Percentiles rank a stretch among this genome's conserved stretches.
Evolutionary conservation across 2,329 filamentous ascomycete genomes (phyloP).

Genomic region (Gremmenia infestans): DNA sequence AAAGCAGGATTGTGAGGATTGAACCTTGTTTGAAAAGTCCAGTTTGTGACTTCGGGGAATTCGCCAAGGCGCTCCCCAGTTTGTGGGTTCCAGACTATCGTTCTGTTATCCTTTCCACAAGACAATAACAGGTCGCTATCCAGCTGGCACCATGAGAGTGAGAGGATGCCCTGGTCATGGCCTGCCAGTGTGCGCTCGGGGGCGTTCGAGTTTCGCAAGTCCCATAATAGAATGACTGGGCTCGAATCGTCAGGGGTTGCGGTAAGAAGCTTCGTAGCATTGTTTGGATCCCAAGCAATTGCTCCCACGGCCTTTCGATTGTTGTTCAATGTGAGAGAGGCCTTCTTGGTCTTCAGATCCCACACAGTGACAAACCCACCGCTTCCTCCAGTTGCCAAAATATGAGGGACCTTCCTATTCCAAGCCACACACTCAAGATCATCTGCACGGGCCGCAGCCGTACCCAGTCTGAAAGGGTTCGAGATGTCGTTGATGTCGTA

Average conservation of each 20-base stretch:
- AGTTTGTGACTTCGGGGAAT: slow-evolving; percentile 97
- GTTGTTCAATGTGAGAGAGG: slow-evolving; percentile 90
- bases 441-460: slow-evolving; percentile 80
- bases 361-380: slow-evolving; percentile 96
- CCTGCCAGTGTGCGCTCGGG: slow-evolving; percentile 83
- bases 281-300: slow-evolving; percentile 95
- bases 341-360: slow-evolving; percentile 98
- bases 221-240: slow-evolving; percentile 88
- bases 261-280: slow-evolving; percentile 89
- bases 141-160: slow-evolving; percentile 90
- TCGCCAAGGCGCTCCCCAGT: slow-evolving; percentile 85
- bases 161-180: slow-evolving; percentile 92
- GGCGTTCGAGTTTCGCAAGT: slow-evolving; percentile 91
- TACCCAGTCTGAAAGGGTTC: slow-evolving; percentile 85
- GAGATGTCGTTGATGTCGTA: slow-evolving; percentile 89
- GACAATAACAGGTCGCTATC: slow-evolving; percentile 86
- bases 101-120: slow-evolving; percentile 94
- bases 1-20: slow-evolving; percentile 89
- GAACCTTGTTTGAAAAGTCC: slow-evolving; percentile 95
- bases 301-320: slow-evolving; percentile 92
- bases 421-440: slow-evolving; percentile 96
- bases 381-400: slow-evolving; percentile 86
- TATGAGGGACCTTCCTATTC: slow-evolving; percentile 97
- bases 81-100: slow-evolving; percentile 92
- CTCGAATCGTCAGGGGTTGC: slow-evolving; percentile 85